These are phyloP conservation scores for Lolium rigidum DNA, from an alignment of 176 grass and related monocot genomes.

Conservation along the genomic window DNA sequence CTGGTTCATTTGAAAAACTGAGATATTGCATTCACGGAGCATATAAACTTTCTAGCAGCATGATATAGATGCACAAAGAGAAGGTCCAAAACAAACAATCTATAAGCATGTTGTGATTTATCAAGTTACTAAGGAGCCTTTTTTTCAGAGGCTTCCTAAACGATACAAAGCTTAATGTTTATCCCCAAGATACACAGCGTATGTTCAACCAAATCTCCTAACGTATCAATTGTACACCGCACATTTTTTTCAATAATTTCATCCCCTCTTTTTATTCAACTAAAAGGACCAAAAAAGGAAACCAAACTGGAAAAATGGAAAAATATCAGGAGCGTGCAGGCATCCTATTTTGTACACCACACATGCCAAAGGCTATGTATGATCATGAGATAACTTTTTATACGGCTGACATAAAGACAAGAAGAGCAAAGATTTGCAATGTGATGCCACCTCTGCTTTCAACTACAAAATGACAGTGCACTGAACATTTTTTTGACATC, in stretches of 20 bases:
- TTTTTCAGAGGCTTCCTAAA: constrained; percentile 17
- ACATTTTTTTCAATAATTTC: not conserved
- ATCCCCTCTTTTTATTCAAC: not conserved
- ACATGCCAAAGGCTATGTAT: not conserved
- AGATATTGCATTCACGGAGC: constrained; percentile 15
- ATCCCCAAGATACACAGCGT: not conserved
- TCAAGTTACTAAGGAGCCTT: not conserved
- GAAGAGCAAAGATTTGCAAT: not conserved
- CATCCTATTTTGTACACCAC: constrained; percentile 16
- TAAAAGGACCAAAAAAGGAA: not conserved
- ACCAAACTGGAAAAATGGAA: constrained; percentile 6
- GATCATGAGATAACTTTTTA: constrained; percentile 6
- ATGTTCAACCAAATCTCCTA: constrained; percentile 3
- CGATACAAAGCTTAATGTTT: not conserved
- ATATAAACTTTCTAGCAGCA: constrained; percentile 32
- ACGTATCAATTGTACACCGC: not conserved
- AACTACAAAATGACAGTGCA: constrained; percentile 17
- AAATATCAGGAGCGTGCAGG: not conserved
- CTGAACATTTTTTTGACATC: not conserved
- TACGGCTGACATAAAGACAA: constrained; percentile 23
- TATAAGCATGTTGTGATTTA: constrained; percentile 6
- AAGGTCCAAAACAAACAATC: not conserved
- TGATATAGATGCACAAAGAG: constrained; percentile 15
- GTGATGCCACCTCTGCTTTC: not conserved
- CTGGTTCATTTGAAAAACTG: constrained; percentile 50